Evolutionary conservation across 306 rosid species (phyloP).

Genomic region (Cercis canadensis): DNA sequence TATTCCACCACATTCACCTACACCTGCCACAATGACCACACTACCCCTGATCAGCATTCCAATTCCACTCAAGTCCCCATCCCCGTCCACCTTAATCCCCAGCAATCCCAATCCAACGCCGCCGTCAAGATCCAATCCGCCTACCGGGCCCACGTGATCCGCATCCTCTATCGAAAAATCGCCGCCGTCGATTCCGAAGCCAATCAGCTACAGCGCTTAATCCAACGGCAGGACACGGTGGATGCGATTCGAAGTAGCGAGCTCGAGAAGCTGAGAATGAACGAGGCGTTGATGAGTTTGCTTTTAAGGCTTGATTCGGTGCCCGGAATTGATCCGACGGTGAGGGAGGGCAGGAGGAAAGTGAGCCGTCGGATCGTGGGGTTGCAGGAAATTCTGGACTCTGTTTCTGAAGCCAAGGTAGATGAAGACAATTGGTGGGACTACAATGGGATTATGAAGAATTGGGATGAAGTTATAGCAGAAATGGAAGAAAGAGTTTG

Average conservation of each 20-base stretch:
- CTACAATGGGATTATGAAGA: conserved; percentile 32
- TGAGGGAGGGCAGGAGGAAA: conserved; percentile 82
- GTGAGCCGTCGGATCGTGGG: conserved; percentile 90
- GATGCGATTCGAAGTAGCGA: conserved; percentile 76
- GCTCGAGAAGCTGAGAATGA: conserved; percentile 70
- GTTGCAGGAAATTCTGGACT: conserved; percentile 85
- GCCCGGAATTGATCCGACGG: conserved; percentile 79
- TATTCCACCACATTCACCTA: conserved; percentile 51
- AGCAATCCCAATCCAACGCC: conserved; percentile 42
- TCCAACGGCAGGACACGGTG: conserved; percentile 94
- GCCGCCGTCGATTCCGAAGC: conserved; percentile 66
- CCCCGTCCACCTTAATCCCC: conserved; percentile 31
- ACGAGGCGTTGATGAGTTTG: conserved; percentile 81
- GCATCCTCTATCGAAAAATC: conserved; percentile 63
- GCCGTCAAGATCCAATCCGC: conserved; percentile 75
- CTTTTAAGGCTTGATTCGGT: conserved; percentile 82
- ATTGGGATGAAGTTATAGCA: conserved; percentile 74
- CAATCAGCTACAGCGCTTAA: conserved; percentile 56
- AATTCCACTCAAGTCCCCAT: conserved; percentile 51
- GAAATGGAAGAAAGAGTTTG: conserved; percentile 86
- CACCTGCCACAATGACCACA: conserved; percentile 56
- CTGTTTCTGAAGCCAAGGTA: conserved; percentile 56
- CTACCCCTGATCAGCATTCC: conserved; percentile 47
- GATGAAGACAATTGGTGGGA: conserved; percentile 47
- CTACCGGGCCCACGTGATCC: conserved; percentile 74